A percentile compares a stretch with the other conserved stretches of the same genome.
Evolutionary conservation across 2,329 filamentous ascomycete species (phyloP).

Genomic region (Alternaria hordeiaustralica): DNA sequence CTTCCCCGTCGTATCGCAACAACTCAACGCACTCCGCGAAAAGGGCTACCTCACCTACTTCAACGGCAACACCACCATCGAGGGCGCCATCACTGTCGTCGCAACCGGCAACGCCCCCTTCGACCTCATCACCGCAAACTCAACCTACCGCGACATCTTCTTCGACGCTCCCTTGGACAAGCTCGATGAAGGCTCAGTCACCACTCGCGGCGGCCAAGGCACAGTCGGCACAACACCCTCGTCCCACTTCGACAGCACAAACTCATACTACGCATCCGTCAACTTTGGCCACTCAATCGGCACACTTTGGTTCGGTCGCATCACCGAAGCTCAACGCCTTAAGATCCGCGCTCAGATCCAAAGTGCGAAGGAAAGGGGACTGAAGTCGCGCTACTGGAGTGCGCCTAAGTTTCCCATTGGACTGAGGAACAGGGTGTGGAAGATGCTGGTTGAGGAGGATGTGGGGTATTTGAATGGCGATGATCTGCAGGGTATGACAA

Average conservation of each 20-base stretch:
- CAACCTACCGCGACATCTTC: conserved; percentile 61
- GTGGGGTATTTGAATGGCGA: conserved; percentile 66
- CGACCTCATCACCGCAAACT: conserved; percentile 54
- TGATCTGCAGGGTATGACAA: conserved; percentile 59
- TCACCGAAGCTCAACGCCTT: conserved; percentile 56
- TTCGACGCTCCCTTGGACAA: conserved; percentile 58
- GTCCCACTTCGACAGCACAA: conserved; percentile 54
- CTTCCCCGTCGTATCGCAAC: conserved; percentile 47
- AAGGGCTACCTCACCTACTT: conserved; percentile 60
- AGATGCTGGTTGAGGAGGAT: conserved; percentile 59
- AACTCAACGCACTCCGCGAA: conserved; percentile 57
- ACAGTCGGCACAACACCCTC: conserved; percentile 48
- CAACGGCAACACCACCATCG: conserved; percentile 52
- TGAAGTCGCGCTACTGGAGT: conserved; percentile 65
- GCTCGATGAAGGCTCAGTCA: conserved; percentile 40
- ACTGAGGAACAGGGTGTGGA: conserved; percentile 63
- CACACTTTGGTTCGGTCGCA: conserved; percentile 53
- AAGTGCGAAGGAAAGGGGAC: conserved; percentile 58
- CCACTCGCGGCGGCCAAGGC: conserved; percentile 51
- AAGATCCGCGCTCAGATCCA: conserved; percentile 60
- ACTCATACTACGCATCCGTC: conserved; percentile 71
- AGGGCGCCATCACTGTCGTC: conserved; percentile 59
- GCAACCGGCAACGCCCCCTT: conserved; percentile 62
- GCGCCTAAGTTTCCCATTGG: conserved; percentile 62
- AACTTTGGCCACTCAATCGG: conserved; percentile 64